These are phyloP conservation scores for Coix lacrymajobi DNA, from an alignment of 176 grass and related monocot genomes.

Conservation along the genomic window DNA sequence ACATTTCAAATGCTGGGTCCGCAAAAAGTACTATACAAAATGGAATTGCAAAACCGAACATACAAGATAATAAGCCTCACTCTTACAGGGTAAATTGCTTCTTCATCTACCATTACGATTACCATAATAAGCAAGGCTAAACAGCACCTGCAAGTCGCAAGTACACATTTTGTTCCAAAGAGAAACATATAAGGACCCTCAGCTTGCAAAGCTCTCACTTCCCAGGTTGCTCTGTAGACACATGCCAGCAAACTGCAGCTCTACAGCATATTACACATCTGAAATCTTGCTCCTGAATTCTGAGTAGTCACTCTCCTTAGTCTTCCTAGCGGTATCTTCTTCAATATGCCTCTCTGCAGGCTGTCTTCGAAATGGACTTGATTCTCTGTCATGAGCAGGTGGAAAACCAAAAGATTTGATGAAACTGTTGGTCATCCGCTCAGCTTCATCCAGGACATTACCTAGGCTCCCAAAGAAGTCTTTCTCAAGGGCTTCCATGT, in stretches of 20 bases:
- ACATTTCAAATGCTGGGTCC: not conserved
- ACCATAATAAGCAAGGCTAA: not conserved
- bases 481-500: slow-evolving; percentile 71
- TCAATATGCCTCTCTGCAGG: slow-evolving; percentile 29
- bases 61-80: not conserved
- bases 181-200: not conserved
- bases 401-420: slow-evolving; percentile 46
- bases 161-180: not conserved
- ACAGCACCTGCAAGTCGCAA: not conserved
- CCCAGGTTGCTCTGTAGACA: not conserved
- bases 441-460: slow-evolving; percentile 55
- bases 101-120: not conserved
- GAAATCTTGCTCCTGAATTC: slow-evolving; percentile 58
- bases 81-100: not conserved
- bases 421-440: slow-evolving; percentile 49
- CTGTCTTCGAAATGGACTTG: slow-evolving; percentile 7
- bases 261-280: slow-evolving; percentile 51
- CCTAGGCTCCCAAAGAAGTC: slow-evolving; percentile 36
- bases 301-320: slow-evolving; percentile 33
- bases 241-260: not conserved
- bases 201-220: not conserved
- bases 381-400: slow-evolving; percentile 3
- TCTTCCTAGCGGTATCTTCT: slow-evolving; percentile 14
- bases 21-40: slow-evolving; percentile 28
- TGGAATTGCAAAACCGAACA: not conserved